These are phyloP conservation scores for Scedosporium apiospermum DNA, from an alignment of 2,329 filamentous ascomycete species.

Conservation along the genomic window DNA sequence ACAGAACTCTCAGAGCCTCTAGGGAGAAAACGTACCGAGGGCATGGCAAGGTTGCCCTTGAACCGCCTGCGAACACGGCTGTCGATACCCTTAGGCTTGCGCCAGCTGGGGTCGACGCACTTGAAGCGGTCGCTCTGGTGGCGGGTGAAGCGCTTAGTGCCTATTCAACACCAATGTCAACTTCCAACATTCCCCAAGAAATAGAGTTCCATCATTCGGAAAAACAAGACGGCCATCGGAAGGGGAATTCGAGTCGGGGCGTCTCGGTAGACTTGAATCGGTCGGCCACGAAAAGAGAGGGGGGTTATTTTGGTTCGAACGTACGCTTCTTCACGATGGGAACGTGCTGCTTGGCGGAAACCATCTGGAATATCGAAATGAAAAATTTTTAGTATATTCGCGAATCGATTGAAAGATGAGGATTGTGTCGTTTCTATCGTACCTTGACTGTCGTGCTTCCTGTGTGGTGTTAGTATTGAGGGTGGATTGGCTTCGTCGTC, in stretches of 20 bases:
- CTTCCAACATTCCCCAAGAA: constrained; percentile 5
- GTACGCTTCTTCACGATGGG: constrained; percentile 99
- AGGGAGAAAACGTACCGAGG: constrained; percentile 67
- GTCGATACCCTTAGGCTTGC: constrained; percentile 99
- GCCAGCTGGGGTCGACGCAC: constrained; percentile 83
- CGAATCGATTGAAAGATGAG: background rate
- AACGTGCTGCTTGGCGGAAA: constrained; percentile 98
- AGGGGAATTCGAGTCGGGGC: background rate
- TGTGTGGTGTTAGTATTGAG: constrained; percentile 6
- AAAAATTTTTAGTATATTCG: background rate
- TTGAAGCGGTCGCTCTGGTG: constrained; percentile 98
- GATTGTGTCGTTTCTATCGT: background rate
- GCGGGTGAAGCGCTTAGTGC: constrained; percentile 89
- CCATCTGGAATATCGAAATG: constrained; percentile 56
- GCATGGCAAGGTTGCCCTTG: constrained; percentile 92
- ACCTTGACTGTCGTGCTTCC: constrained; percentile 6
- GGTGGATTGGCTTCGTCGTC: constrained; percentile 1
- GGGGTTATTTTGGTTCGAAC: constrained; percentile 31
- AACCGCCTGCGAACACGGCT: constrained; percentile 95
- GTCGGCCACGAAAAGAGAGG: constrained; percentile 9
- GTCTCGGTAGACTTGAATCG: constrained; percentile 6
- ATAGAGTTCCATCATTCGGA: background rate
- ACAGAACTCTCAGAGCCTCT: no score
- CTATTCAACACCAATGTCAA: constrained; percentile 35
- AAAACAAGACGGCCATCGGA: background rate